Evolutionary conservation across 257 asterid genomes (phyloP).

Genomic region (Solanum stenotomum): DNA sequence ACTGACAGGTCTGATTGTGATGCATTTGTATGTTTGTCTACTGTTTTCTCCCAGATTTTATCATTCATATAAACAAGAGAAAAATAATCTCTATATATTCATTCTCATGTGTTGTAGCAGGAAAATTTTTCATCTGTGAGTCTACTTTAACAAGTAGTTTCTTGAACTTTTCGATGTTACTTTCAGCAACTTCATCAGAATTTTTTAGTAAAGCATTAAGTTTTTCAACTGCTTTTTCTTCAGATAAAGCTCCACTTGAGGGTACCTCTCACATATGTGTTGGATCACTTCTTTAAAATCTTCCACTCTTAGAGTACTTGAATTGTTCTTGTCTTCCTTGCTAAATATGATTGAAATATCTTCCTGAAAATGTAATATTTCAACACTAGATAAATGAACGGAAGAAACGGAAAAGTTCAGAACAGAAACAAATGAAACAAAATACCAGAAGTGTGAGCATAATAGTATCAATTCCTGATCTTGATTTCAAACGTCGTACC

Average conservation of each 20-base stretch:
- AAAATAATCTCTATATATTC: not conserved
- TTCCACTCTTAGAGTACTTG: conserved; percentile 47
- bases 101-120: conserved; percentile 88
- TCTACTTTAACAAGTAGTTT: conserved; percentile 68
- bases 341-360: conserved; percentile 68
- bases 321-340: conserved; percentile 66
- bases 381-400: no score
- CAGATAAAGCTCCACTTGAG: conserved; percentile 66
- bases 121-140: conserved; percentile 66
- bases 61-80: not conserved
- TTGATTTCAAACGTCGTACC: no score
- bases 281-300: conserved; percentile 72
- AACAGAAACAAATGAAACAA: no score
- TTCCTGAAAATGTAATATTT: conserved; percentile 38
- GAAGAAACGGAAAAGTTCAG: no score
- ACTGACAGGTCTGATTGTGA: no score
- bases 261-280: conserved; percentile 76
- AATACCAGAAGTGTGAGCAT: no score
- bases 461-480: no score
- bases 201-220: conserved; percentile 40
- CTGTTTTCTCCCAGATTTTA: no score
- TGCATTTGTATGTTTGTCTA: no score
- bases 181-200: conserved; percentile 31
- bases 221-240: conserved; percentile 51
- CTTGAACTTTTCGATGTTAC: conserved; percentile 70